Conservation (phyloP, 2,329 filamentous ascomycete genomes). For the Emmonsiellopsis sp. region DNA sequence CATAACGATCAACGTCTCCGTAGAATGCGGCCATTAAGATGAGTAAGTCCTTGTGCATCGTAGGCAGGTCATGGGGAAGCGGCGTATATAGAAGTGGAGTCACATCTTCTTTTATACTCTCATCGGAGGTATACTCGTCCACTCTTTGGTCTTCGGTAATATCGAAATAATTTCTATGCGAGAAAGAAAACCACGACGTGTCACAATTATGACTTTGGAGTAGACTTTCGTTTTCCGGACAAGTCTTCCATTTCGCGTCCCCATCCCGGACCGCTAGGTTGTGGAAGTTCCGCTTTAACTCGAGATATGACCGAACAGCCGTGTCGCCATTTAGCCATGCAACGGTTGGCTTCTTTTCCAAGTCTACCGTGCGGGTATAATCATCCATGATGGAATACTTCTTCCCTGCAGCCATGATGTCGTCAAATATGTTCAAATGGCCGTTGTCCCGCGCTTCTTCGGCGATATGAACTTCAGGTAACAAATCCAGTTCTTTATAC, state of each 20-base stretch:
- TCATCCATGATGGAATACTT: slow-evolving; percentile 33
- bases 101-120: slow-evolving; percentile 5
- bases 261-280: not conserved
- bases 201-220: not conserved
- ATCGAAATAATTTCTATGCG: slow-evolving; percentile 15
- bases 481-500: slow-evolving; percentile 28
- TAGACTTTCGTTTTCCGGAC: not conserved
- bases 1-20: slow-evolving; percentile 34
- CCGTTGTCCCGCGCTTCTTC: slow-evolving; percentile 31
- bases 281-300: slow-evolving; percentile 9
- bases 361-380: slow-evolving; percentile 19
- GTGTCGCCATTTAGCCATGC: slow-evolving; percentile 29
- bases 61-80: slow-evolving; percentile 29
- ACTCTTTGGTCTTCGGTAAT: slow-evolving; percentile 24
- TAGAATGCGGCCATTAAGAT: slow-evolving; percentile 30
- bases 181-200: not conserved
- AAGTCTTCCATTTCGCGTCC: not conserved
- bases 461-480: slow-evolving; percentile 33
- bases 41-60: slow-evolving; percentile 30
- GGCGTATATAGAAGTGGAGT: slow-evolving; percentile 19
- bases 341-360: not conserved
- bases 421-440: slow-evolving; percentile 20
- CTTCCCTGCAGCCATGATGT: slow-evolving; percentile 19
- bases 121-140: slow-evolving; percentile 10
- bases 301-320: slow-evolving; percentile 19